Conservation (phyloP, 352 stramenopile genomes). For the Plasmopara muralis region DNA sequence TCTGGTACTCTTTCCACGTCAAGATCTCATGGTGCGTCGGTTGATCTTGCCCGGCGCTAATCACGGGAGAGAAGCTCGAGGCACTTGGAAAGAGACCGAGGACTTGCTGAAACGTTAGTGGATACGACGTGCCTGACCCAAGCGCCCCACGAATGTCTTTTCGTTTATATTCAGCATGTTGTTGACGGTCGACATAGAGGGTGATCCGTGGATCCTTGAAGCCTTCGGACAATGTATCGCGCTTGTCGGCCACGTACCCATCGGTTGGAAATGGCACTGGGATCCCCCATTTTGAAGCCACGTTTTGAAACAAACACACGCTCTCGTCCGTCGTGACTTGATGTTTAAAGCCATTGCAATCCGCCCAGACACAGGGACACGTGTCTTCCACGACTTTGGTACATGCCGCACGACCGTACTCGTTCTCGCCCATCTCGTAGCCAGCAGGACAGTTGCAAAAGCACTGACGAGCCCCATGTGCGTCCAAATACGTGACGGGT, state of each 20-base stretch:
- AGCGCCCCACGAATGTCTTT: slow-evolving; percentile 10
- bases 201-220: slow-evolving; percentile 17
- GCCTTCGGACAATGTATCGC: slow-evolving; percentile 21
- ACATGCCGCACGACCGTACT: slow-evolving; percentile 20
- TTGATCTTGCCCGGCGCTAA: slow-evolving; percentile 3
- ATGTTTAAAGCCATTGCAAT: slow-evolving; percentile 23
- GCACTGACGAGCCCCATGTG: slow-evolving; percentile 32
- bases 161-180: slow-evolving; percentile 19
- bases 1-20: slow-evolving; percentile 55
- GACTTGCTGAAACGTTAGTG: slow-evolving; percentile 14
- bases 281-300: slow-evolving; percentile 32
- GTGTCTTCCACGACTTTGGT: slow-evolving; percentile 19
- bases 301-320: slow-evolving; percentile 30
- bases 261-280: slow-evolving; percentile 46
- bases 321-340: slow-evolving; percentile 18
- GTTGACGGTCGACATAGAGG: slow-evolving; percentile 9
- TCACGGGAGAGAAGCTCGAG: slow-evolving; percentile 8
- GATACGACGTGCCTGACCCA: slow-evolving; percentile 1
- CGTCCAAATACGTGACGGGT: slow-evolving; percentile 40
- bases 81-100: slow-evolving; percentile 5
- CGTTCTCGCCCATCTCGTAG: slow-evolving; percentile 16
- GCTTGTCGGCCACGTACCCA: slow-evolving; percentile 47
- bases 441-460: slow-evolving; percentile 50
- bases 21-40: slow-evolving; percentile 8
- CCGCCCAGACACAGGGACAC: slow-evolving; percentile 47